Base-by-base conservation (phyloP, 1,284 basidiomycete species). In the Xerocomus nothofagi region DNA sequence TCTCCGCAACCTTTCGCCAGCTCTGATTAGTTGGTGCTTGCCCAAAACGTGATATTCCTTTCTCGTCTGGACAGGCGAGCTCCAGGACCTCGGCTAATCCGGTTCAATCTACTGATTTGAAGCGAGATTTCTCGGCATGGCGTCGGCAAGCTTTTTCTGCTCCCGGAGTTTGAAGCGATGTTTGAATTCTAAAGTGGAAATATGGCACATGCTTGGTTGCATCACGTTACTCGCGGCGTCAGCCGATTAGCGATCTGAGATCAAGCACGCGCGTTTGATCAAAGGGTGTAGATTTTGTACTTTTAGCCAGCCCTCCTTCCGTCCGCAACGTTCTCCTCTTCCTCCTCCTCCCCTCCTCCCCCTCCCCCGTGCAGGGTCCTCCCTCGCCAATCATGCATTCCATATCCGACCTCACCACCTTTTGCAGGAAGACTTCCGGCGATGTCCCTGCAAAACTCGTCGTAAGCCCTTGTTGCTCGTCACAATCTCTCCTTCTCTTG, bases 391-490 rank as follows among this genome's bases (percentile, higher is more conserved):
- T 44, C 44, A 82, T 91, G 72, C 87, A 91, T 64, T 89, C 89
- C 43, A 89, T 92, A 60, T 89, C 88, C 60, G 89, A 94, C 72
- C 78, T 95, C 59, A 92, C 91, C 7, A 91, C 91, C 10, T 92
- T 85, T 68, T 87, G 84, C 62, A 79, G 89, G 60, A 83, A 83
- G 66, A 91, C 93, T 0, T 82, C 81, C 6, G 93, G 93, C 44
- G 86, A 92, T 79, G 86, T 93, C 23, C 93, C 93, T 12, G 83
- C 88, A 39, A 91, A 91, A 62, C 84, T 95, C 44, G 91, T 94
- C 49, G 91, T 93, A 71, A 58, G 89, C 80, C 32, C 40, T 9
- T 24, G 38, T 24, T 36, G 46, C 41, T 31, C 43, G 6, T 38
- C 27, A 20, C 21, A 18, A 23, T 27, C 10, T 41, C n/a, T 36